Conservation (phyloP, 495 filamentous ascomycete species). For the Apodospora peruviana region DNA sequence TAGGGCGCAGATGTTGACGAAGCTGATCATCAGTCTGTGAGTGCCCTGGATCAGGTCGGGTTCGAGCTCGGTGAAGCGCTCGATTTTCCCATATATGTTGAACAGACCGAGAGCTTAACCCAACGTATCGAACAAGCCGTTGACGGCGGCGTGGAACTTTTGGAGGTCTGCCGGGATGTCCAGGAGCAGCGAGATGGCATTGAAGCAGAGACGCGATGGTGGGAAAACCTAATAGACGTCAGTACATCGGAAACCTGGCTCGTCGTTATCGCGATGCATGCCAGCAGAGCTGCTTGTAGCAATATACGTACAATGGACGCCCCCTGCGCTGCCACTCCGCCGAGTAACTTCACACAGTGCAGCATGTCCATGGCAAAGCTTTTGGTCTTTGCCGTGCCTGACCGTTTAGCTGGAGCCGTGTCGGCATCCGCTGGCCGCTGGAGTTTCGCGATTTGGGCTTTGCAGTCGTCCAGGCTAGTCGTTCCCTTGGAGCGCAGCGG, state of each 20-base stretch:
- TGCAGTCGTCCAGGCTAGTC: not conserved
- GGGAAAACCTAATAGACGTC: not conserved
- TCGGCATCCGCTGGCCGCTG: not conserved
- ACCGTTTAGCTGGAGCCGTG: not conserved
- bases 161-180: not conserved
- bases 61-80: not conserved
- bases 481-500: not conserved
- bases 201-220: not conserved
- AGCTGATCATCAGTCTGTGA: constrained; percentile 3
- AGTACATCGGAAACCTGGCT: too few species aligned
- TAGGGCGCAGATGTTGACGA: not conserved
- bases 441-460: not conserved
- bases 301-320: not conserved
- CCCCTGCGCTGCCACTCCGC: not conserved
- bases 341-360: not conserved
- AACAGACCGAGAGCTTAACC: not conserved
- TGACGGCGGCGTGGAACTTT: not conserved
- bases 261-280: not conserved
- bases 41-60: not conserved
- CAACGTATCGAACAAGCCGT: not conserved
- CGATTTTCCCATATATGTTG: constrained; percentile 2
- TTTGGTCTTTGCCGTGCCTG: not conserved
- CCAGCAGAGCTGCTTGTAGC: not conserved
- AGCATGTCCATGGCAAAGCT: not conserved
- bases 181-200: constrained; percentile 1